These are phyloP conservation scores for Fomitopsis betulina DNA, from an alignment of 1,284 basidiomycete species.

Conservation along the genomic window DNA sequence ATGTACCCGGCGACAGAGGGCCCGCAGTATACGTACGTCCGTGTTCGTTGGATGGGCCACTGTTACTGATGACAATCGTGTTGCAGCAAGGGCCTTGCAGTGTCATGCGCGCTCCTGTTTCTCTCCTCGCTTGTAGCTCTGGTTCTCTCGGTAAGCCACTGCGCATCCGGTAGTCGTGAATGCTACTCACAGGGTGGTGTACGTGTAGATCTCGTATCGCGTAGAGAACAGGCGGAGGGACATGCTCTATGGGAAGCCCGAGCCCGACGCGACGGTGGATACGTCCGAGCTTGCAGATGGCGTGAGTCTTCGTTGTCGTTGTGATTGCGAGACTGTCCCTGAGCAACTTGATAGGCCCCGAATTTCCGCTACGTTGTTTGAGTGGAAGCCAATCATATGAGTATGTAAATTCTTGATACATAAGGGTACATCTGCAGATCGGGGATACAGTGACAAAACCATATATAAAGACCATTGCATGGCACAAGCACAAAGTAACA, in stretches of 20 bases:
- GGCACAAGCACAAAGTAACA: too few relatives aligned
- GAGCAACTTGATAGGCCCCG: slow-evolving; percentile 13
- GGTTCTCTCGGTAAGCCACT: slow-evolving; percentile 43
- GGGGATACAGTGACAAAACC: too few relatives aligned
- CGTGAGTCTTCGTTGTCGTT: slow-evolving; percentile 27
- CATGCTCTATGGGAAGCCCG: slow-evolving; percentile 47
- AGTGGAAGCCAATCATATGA: neutral
- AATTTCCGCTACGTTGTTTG: slow-evolving; percentile 21
- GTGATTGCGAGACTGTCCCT: neutral
- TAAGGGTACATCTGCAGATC: too few relatives aligned
- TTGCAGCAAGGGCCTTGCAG: slow-evolving; percentile 63
- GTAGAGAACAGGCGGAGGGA: slow-evolving; percentile 57
- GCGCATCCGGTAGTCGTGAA: neutral
- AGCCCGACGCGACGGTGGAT: slow-evolving; percentile 49
- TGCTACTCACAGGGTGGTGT: neutral
- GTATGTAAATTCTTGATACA: too few relatives aligned
- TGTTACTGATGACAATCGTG: neutral
- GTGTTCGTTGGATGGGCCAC: neutral
- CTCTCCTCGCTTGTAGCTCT: slow-evolving; percentile 50
- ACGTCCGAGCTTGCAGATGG: slow-evolving; percentile 65
- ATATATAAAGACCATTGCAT: too few relatives aligned
- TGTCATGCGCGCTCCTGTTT: slow-evolving; percentile 54
- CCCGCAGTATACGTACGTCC: slow-evolving; percentile 53
- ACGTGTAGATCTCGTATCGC: slow-evolving; percentile 52
- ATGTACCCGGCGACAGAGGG: slow-evolving; percentile 61